Base-by-base conservation (phyloP, 495 filamentous ascomycete species). In the Penicillium herquei region DNA sequence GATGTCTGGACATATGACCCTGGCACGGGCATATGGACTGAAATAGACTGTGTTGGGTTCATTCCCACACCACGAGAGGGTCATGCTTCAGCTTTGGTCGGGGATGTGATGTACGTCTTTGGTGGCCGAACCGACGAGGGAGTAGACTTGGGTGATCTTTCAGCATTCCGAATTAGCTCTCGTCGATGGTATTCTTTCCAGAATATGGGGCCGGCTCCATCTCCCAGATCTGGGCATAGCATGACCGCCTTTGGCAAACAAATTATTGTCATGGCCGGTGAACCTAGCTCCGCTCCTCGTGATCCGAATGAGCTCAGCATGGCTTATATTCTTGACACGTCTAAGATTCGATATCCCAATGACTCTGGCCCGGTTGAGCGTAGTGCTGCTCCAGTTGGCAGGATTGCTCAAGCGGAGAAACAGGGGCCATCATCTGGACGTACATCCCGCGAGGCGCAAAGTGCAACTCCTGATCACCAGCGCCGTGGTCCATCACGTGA, bases 31-130 rank as follows among this genome's bases (percentile, higher is more conserved):
- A 68, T 74, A 47, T 99, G 95, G 95, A 76, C 84, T 3, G 85
- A 92, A 61, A 79, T 95, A 39, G 93, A 98, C 60, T 99, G 94
- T 68, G 96, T 96, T 45, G 95, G 95, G 7, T 98, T 96, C 65
- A 97, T 99, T 45, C 95, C 95, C 3, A 87, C 87, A 0, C 85
- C 92, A 10, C 84, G 95, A 44, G 95, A 99, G 80, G 95, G 95
- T 4, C 95, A 99, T 68, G 92, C 95, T 13, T 88, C 93, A 17
- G 87, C 95, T 6, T 73, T 99, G 9, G 93, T 98, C 43, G 87
- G 89, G 63, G 95, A 98, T 63, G 92, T 96, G 49, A 99, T 99
- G 95, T 99, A 99, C 71, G 88, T 98, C 52, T 99, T 99, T 67
- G 95, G 95, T 57, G 95, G 95, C n/a, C 87, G 95, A 43, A 96